Evolutionary conservation across 257 asterid species (phyloP).

Genomic region (Rubia yunnanensis): DNA sequence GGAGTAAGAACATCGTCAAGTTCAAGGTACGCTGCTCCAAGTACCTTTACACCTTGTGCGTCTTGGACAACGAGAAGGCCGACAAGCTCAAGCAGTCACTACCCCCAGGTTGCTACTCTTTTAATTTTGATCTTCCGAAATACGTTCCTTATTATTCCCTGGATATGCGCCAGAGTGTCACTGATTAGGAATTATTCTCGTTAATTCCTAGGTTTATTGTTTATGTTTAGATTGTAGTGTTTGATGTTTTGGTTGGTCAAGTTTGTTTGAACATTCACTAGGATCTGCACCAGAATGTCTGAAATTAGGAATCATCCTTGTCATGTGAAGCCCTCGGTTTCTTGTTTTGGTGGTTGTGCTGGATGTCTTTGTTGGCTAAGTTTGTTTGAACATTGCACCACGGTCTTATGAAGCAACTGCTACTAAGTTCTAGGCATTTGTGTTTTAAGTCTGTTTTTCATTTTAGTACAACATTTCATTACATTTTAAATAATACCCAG

Average conservation of each 20-base stretch:
- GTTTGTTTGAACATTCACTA: too few relatives aligned
- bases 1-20: conserved; percentile 27
- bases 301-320: neutral
- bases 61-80: conserved; percentile 28
- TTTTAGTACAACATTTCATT: too few relatives aligned
- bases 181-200: too few relatives aligned
- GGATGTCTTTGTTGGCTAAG: neutral
- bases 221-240: too few relatives aligned
- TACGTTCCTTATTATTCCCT: too few relatives aligned
- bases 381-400: neutral
- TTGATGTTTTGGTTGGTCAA: neutral
- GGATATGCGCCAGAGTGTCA: too few relatives aligned
- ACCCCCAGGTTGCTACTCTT: conserved; percentile 24
- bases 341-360: neutral
- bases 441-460: too few relatives aligned
- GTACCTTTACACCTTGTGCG: conserved; percentile 27
- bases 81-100: conserved; percentile 35
- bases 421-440: too few relatives aligned
- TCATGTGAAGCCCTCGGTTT: too few relatives aligned
- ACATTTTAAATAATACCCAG: neutral
- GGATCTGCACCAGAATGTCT: neutral
- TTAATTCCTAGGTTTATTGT: too few relatives aligned
- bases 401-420: too few relatives aligned
- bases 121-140: neutral
- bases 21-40: conserved; percentile 32